Base-by-base conservation (phyloP, 805 yeast species). In the Sugiyamaella valdiviana region DNA sequence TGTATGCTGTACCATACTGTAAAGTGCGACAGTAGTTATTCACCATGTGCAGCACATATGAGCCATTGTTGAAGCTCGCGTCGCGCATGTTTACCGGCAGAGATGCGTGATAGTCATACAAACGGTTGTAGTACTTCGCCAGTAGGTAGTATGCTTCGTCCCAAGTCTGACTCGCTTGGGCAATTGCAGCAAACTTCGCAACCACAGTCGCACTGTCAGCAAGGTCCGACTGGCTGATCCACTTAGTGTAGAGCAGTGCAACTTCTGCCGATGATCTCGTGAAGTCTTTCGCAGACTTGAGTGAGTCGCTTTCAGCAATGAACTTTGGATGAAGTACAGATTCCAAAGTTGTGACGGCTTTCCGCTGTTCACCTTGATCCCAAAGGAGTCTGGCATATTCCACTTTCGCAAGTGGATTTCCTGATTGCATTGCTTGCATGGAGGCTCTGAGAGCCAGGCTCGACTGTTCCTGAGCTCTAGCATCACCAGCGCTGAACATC, bases 181-280 rank as follows among this genome's bases (percentile, higher is more conserved):
- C 73, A 0, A 91, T 82, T 3, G 76, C 70, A 22, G 68, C 68
- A 56, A 88, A 93, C 53, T 86, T 86, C 23, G 74, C 75, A 17
- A 84, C 76, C 36, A 93, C 84, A 32, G 80, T 81, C 14, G 75
- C 76, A 6, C 95, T 80, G 6, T 88, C 81, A 26, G 89, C 83
- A 60, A 86, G 90, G 44, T 88, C 90, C 0, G 96, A 85, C 32
- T 72, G 72, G 59, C 89, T 96, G 15, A 89, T 69, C 98, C 98
- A 93, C 53, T 81, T 79, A 0, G 96, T 86, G 60, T 86, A 86
- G 50, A 82, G 82, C 42, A 90, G 67, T 46, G 85, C 84, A n/a
- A 80, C 77, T 43, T 71, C 58, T 1, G 78, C 72, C 32, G 48
- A 38, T 14, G 45, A 44, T 10, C 47, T 49, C 9, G 48, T 10